These are phyloP conservation scores for Pichia terricola DNA, from an alignment of 1,139 yeast species.

Conservation along the genomic window DNA sequence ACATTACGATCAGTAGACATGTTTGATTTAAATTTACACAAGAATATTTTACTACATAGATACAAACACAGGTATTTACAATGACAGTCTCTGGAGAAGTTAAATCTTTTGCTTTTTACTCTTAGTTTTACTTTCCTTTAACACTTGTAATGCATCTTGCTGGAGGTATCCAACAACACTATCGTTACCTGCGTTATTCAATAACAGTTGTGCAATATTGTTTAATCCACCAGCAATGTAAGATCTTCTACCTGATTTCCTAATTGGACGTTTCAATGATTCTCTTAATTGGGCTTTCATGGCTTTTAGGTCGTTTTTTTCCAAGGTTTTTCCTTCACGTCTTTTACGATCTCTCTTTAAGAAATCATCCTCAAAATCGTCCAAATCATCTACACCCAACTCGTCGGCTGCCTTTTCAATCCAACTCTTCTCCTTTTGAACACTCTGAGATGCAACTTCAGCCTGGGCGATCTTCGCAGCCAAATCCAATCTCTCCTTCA, in stretches of 20 bases:
- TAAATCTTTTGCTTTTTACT: conserved; percentile 11
- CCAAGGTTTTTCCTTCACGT: conserved; percentile 45
- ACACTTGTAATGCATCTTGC: conserved; percentile 60
- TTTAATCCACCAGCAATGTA: conserved; percentile 80
- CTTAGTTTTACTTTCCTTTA: conserved; percentile 32
- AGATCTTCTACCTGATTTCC: conserved; percentile 60
- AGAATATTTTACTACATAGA: too few species aligned
- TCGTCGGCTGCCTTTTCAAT: conserved; percentile 87
- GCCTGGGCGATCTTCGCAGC: conserved; percentile 73
- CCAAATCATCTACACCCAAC: conserved; percentile 66
- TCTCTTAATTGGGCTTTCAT: conserved; percentile 48
- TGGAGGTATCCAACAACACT: conserved; percentile 59
- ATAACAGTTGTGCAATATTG: conserved; percentile 77
- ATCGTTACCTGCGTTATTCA: conserved; percentile 47
- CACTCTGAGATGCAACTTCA: conserved; percentile 29
- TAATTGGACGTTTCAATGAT: conserved; percentile 48
- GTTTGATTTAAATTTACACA: too few species aligned
- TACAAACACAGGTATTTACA: too few species aligned
- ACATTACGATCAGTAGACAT: too few species aligned
- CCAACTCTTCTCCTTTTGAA: conserved; percentile 69
- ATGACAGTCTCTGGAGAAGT: too few species aligned
- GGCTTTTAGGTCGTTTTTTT: conserved; percentile 38
- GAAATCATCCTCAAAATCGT: conserved; percentile 61
- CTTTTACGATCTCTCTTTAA: conserved; percentile 55
- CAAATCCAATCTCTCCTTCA: conserved; percentile 57